Percentiles rank a stretch among this genome's conserved stretches.
These are phyloP conservation scores for Fusarium guadeloupense DNA, from an alignment of 2,329 filamentous ascomycete genomes.

Conservation along the genomic window DNA sequence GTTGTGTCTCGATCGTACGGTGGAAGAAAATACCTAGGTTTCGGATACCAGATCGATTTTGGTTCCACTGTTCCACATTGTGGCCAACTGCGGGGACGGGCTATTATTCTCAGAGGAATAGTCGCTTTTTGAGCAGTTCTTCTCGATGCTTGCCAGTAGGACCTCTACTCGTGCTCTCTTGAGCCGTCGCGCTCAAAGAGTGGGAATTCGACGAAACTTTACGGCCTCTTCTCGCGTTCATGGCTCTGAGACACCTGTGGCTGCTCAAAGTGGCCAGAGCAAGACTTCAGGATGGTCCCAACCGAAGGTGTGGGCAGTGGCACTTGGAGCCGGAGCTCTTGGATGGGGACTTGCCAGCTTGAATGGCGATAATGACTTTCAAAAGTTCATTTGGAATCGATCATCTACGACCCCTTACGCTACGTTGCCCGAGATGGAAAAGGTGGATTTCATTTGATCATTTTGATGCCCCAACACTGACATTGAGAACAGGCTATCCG, in stretches of 20 bases:
- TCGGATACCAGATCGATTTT: slow-evolving; percentile 15
- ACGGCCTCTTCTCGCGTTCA: slow-evolving; percentile 13
- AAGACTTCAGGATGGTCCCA: slow-evolving; percentile 42
- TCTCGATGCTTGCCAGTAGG: slow-evolving; percentile 29
- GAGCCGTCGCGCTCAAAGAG: slow-evolving; percentile 24
- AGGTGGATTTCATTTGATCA: slow-evolving; percentile 42
- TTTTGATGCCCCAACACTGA: slow-evolving; percentile 10
- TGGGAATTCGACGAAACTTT: slow-evolving; percentile 22
- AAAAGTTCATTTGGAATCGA: slow-evolving; percentile 25
- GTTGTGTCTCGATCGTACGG: neutral
- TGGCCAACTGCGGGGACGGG: slow-evolving; percentile 10
- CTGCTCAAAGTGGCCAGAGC: slow-evolving; percentile 4
- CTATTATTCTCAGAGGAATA: neutral
- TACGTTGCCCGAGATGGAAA: slow-evolving; percentile 54
- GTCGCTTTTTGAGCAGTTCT: neutral
- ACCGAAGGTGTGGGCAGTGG: slow-evolving; percentile 50
- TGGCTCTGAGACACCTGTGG: slow-evolving; percentile 9
- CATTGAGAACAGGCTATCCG: slow-evolving; percentile 57
- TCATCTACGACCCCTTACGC: slow-evolving; percentile 50
- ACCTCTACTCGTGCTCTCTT: slow-evolving; percentile 29
- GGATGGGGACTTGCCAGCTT: slow-evolving; percentile 54
- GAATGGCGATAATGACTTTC: slow-evolving; percentile 19
- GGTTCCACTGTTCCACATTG: slow-evolving; percentile 25
- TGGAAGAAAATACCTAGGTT: slow-evolving; percentile 6
- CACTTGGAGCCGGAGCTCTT: slow-evolving; percentile 50